Evolutionary conservation across 805 yeast genomes (phyloP).

Genomic region (Candida caryicola): DNA sequence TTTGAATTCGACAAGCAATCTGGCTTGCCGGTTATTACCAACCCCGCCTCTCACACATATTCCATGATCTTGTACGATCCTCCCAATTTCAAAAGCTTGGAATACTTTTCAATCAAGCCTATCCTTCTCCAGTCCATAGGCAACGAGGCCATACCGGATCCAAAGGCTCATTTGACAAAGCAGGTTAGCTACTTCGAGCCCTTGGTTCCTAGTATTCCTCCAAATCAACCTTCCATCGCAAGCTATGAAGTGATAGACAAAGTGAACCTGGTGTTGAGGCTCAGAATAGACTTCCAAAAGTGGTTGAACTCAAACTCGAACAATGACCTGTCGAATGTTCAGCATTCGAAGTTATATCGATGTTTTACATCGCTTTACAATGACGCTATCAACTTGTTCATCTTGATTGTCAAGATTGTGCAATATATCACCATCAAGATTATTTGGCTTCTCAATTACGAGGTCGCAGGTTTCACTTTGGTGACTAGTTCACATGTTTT

Average conservation of each 20-base stretch:
- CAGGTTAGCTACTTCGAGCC: constrained; percentile 18
- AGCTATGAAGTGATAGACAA: constrained; percentile 32
- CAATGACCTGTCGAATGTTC: background rate
- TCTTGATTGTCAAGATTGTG: constrained; percentile 12
- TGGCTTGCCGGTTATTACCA: constrained; percentile 4
- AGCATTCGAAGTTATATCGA: background rate
- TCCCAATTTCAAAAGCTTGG: constrained; percentile 68
- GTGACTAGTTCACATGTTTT: constrained; percentile 57
- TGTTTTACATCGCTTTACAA: background rate
- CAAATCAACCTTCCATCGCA: constrained; percentile 22
- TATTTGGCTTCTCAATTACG: constrained; percentile 27
- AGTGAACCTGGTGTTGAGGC: constrained; percentile 28
- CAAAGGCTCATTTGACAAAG: constrained; percentile 17
- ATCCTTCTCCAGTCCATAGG: constrained; percentile 57
- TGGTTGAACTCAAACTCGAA: background rate
- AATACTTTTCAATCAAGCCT: constrained; percentile 74
- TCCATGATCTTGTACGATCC: constrained; percentile 53
- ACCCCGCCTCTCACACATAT: constrained; percentile 3
- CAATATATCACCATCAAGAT: constrained; percentile 17
- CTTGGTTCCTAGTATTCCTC: constrained; percentile 7
- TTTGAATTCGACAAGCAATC: constrained; percentile 1
- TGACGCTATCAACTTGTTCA: constrained; percentile 8
- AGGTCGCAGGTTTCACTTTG: constrained; percentile 20
- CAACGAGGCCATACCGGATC: constrained; percentile 6
- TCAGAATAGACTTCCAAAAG: constrained; percentile 10